Evolutionary conservation across 106 monocot genomes (phyloP).

Genomic region (Dactylorhiza incarnata): DNA sequence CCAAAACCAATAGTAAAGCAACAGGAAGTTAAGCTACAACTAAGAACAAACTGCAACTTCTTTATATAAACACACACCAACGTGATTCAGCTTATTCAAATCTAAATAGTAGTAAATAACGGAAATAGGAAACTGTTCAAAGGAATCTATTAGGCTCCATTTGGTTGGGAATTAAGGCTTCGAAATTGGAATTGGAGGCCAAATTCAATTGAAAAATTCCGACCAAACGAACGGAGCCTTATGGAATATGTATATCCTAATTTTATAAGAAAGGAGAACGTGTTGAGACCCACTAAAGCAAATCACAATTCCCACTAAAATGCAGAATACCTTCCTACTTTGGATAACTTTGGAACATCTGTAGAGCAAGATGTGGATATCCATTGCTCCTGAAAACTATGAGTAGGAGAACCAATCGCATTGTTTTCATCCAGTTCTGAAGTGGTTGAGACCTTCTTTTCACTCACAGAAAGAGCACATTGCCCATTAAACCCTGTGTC

Average conservation of each 20-base stretch:
- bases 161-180: no score
- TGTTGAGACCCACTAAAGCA: background rate
- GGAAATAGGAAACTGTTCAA: background rate
- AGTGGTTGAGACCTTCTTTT: background rate
- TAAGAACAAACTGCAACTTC: background rate
- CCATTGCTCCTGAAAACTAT: conserved; percentile 17
- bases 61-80: background rate
- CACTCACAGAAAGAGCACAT: background rate
- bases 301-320: background rate
- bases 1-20: background rate
- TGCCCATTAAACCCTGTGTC: background rate
- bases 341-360: conserved; percentile 19
- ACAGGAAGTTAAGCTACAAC: background rate
- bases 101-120: background rate
- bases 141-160: background rate
- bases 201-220: no score
- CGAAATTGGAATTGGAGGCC: no score
- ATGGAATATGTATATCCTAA: background rate
- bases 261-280: background rate
- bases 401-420: background rate
- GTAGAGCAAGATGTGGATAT: conserved; percentile 11
- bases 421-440: conserved; percentile 18
- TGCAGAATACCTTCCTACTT: conserved; percentile 33
- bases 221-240: no score
- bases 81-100: background rate